These are phyloP conservation scores for Ganoderma lucidum DNA, from an alignment of 1,284 basidiomycete species.

Conservation along the genomic window DNA sequence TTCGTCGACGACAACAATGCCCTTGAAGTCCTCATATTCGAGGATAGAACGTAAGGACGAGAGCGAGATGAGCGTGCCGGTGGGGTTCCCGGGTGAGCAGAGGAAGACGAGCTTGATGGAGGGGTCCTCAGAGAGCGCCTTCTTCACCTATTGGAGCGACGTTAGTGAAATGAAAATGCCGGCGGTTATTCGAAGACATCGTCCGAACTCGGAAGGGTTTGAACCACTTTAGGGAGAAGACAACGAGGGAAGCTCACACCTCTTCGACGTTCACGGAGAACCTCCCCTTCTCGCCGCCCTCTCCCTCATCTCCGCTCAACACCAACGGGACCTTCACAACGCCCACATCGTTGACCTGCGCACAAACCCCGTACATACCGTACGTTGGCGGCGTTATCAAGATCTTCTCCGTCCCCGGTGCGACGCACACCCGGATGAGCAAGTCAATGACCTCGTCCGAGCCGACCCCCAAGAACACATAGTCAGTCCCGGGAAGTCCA, in stretches of 20 bases:
- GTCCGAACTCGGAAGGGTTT: background rate
- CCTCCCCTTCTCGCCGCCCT: constrained; percentile 75
- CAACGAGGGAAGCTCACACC: constrained; percentile 53
- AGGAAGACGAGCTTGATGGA: constrained; percentile 93
- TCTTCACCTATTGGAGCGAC: constrained; percentile 67
- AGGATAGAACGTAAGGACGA: constrained; percentile 76
- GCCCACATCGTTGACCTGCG: constrained; percentile 93
- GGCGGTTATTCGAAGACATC: background rate
- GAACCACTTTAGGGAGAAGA: background rate
- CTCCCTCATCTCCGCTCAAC: constrained; percentile 61
- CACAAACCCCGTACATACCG: constrained; percentile 97
- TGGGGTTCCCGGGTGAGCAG: constrained; percentile 98
- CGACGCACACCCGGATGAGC: constrained; percentile 89
- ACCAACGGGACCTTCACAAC: constrained; percentile 85
- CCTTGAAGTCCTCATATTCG: constrained; percentile 86
- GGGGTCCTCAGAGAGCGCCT: constrained; percentile 69
- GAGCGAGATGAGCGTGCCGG: constrained; percentile 88
- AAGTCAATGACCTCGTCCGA: constrained; percentile 98
- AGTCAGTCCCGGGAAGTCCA: constrained; percentile 67
- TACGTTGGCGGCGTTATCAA: constrained; percentile 95
- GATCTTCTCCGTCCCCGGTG: constrained; percentile 84
- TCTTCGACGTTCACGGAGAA: constrained; percentile 84
- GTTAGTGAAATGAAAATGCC: background rate
- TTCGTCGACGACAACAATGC: constrained; percentile 95
- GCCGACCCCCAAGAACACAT: constrained; percentile 96